These are phyloP conservation scores for Coemansia sp. DNA, from an alignment of 192 early-diverging fungal species.

Conservation along the genomic window DNA sequence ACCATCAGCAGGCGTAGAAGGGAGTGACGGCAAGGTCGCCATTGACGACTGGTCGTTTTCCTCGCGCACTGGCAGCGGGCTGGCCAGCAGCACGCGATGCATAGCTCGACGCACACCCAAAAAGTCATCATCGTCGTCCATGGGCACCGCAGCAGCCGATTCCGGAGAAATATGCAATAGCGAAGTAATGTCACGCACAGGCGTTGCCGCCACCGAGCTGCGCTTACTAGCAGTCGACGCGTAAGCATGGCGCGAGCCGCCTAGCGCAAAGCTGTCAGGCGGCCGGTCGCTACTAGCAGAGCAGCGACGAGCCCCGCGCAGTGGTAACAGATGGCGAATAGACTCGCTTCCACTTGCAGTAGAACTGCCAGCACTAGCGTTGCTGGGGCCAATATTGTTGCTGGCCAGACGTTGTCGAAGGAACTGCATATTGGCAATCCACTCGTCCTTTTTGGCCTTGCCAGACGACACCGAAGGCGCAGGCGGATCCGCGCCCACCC, in stretches of 20 bases:
- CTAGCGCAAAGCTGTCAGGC: background rate
- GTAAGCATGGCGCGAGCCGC: background rate
- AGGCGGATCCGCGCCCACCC: background rate
- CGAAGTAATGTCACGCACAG: background rate
- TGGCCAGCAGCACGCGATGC: constrained; percentile 9
- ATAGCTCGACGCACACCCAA: constrained; percentile 6
- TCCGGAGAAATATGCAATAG: background rate
- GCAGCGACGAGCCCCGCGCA: background rate
- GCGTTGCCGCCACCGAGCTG: background rate
- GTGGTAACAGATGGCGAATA: background rate
- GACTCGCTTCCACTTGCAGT: background rate
- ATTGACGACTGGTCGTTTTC: background rate
- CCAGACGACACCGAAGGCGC: background rate
- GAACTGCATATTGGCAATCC: constrained; percentile 48
- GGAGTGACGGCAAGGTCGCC: background rate
- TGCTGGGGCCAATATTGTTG: constrained; percentile 9
- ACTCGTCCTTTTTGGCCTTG: constrained; percentile 43
- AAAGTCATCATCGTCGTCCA: constrained; percentile 6
- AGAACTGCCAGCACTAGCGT: background rate
- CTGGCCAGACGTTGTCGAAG: constrained; percentile 43
- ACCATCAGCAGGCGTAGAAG: background rate
- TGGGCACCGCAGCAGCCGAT: background rate
- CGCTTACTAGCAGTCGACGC: constrained; percentile 1
- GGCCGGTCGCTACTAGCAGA: constrained; percentile 4
- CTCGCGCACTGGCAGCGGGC: background rate